Evolutionary conservation across 1,284 basidiomycete species (phyloP).

Genomic region (Vanrija humicola): DNA sequence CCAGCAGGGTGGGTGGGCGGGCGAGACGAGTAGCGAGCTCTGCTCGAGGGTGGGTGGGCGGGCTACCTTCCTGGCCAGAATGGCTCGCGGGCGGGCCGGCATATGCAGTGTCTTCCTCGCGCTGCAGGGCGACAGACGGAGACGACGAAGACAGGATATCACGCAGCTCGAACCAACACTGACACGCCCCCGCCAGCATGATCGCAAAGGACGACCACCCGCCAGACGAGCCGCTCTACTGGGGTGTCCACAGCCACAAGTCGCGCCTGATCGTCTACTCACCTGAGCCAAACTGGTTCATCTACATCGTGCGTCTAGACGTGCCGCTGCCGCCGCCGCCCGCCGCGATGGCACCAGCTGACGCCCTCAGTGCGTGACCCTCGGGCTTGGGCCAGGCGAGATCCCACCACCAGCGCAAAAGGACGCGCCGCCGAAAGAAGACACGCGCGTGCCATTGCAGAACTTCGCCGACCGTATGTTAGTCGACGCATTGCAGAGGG

Average conservation of each 20-base stretch:
- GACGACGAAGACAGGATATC: too few species aligned
- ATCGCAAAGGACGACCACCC: conserved; percentile 10
- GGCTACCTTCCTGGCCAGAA: neutral
- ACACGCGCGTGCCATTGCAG: conserved; percentile 15
- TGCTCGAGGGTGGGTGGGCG: too few species aligned
- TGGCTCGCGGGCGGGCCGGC: too few species aligned
- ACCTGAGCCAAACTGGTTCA: conserved; percentile 37
- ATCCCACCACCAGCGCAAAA: neutral
- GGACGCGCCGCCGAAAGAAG: conserved; percentile 9
- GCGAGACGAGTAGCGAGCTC: too few species aligned
- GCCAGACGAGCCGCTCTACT: conserved; percentile 16
- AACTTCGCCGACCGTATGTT: conserved; percentile 33
- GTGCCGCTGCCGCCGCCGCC: neutral
- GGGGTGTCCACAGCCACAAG: conserved; percentile 31
- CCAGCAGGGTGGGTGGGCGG: too few species aligned
- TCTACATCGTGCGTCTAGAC: conserved; percentile 28
- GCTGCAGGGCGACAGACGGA: too few species aligned
- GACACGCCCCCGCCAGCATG: conserved; percentile 22
- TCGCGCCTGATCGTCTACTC: conserved; percentile 33
- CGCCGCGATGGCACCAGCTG: neutral
- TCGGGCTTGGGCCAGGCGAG: conserved; percentile 9
- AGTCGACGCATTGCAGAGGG: conserved; percentile 27
- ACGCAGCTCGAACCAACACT: neutral
- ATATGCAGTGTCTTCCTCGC: too few species aligned
- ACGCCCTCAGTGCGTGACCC: conserved; percentile 21